Percentiles rank a stretch among this genome's conserved stretches.
phyloP scores from a whole-genome alignment of 495 filamentous ascomycete species.

The Penicillium bovifimosum region DNA sequence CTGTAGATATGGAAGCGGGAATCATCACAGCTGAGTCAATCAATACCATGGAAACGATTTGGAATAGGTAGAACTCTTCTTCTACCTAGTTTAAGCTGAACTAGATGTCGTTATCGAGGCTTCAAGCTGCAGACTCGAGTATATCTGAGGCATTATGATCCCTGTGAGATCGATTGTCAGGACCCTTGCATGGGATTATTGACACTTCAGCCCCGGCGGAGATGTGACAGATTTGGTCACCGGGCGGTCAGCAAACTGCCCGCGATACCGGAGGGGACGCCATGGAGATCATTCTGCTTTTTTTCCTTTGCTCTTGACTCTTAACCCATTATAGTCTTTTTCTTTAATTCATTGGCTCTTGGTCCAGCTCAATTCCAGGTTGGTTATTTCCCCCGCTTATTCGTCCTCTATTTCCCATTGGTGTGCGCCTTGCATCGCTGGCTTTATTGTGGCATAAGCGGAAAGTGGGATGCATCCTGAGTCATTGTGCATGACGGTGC shows the following conservation, averaged over 20 bases:
- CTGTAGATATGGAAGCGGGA: too few species aligned
- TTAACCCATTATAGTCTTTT: neutral
- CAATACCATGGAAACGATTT: too few species aligned
- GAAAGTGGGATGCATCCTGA: conserved; percentile 5
- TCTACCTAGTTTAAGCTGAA: too few species aligned
- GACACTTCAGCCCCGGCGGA: too few species aligned
- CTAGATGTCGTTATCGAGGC: too few species aligned
- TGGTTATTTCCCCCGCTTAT: neutral
- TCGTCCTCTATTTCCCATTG: neutral
- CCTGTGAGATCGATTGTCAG: too few species aligned
- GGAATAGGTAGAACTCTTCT: too few species aligned
- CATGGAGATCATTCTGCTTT: conserved; percentile 6
- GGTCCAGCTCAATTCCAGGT: conserved; percentile 1
- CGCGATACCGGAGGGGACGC: conserved; percentile 37
- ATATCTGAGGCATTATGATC: too few species aligned
- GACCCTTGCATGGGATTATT: too few species aligned
- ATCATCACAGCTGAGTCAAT: too few species aligned
- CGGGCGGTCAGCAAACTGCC: conserved; percentile 22
- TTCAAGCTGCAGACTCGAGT: too few species aligned
- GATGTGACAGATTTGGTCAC: conserved; percentile 10
- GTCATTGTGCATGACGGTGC: conserved; percentile 1
- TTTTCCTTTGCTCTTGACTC: neutral
- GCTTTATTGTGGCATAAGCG: conserved; percentile 18
- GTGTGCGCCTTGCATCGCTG: conserved; percentile 19
- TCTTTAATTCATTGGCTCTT: conserved; percentile 13